phyloP scores from a whole-genome alignment of 2,329 filamentous ascomycete species.

The Ophioceras dolichostomum region DNA sequence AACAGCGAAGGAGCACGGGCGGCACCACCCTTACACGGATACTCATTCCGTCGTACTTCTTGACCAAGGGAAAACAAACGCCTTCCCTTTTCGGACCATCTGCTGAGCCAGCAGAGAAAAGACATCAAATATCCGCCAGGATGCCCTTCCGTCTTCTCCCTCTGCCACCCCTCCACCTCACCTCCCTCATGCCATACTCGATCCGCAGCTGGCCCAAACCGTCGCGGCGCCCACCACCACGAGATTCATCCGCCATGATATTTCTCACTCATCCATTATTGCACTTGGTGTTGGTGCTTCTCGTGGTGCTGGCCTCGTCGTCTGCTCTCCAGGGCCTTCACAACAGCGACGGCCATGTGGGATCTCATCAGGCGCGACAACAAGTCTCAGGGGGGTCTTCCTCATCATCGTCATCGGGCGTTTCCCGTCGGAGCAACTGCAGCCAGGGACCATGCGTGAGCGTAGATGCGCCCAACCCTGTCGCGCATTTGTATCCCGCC shows the following conservation, averaged over 20 bases:
- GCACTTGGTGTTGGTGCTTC: not conserved
- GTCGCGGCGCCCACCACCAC: not conserved
- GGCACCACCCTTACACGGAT: too few species aligned
- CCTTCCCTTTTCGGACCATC: too few species aligned
- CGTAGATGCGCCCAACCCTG: slow-evolving; percentile 30
- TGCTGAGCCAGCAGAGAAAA: too few species aligned
- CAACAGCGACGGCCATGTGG: too few species aligned
- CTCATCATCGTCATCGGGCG: not conserved
- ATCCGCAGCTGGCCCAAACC: not conserved
- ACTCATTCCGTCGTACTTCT: too few species aligned
- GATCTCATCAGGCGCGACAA: too few species aligned
- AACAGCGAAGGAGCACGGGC: too few species aligned
- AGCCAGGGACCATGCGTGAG: slow-evolving; percentile 11
- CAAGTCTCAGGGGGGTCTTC: too few species aligned
- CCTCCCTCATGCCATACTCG: not conserved
- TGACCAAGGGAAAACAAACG: too few species aligned
- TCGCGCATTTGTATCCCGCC: slow-evolving; percentile 30
- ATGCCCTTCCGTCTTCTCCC: not conserved
- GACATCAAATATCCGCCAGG: not conserved
- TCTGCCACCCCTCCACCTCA: not conserved
- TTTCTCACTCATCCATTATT: not conserved
- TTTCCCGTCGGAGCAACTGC: not conserved
- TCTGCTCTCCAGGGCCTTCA: too few species aligned
- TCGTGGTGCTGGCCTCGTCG: not conserved
- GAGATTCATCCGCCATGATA: not conserved